Evolutionary conservation across 495 filamentous ascomycete species (phyloP).

Genomic region (Tuber borchii): DNA sequence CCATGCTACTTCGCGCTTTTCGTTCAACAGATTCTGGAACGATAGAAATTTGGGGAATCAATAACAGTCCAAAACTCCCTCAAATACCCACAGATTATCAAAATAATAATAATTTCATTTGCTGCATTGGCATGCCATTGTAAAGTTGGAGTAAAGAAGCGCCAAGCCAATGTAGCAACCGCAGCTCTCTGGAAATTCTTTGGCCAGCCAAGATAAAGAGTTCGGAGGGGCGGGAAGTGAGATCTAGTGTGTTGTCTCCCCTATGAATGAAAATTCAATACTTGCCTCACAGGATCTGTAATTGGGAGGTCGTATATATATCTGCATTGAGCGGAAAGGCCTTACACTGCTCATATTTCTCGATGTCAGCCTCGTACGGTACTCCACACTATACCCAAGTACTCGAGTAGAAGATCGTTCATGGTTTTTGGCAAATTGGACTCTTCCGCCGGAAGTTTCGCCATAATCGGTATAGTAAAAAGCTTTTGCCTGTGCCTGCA

Average conservation of each 20-base stretch:
- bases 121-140: background rate
- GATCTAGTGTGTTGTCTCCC: background rate
- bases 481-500: background rate
- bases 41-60: background rate
- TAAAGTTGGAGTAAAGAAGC: background rate
- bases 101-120: background rate
- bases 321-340: background rate
- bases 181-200: background rate
- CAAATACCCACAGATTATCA: background rate
- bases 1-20: background rate
- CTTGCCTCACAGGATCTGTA: background rate
- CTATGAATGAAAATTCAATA: background rate
- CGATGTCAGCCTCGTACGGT: background rate
- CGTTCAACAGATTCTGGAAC: background rate
- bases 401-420: background rate
- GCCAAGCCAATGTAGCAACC: background rate
- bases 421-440: background rate
- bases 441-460: background rate
- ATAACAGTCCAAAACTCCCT: background rate
- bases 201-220: background rate
- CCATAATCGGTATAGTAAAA: background rate
- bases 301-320: background rate
- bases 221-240: background rate
- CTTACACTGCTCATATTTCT: background rate
- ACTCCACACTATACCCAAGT: background rate